Percentiles rank a stretch among this genome's conserved stretches.
phyloP scores from a whole-genome alignment of 345 rosid genomes.

The Acer campestre region DNA sequence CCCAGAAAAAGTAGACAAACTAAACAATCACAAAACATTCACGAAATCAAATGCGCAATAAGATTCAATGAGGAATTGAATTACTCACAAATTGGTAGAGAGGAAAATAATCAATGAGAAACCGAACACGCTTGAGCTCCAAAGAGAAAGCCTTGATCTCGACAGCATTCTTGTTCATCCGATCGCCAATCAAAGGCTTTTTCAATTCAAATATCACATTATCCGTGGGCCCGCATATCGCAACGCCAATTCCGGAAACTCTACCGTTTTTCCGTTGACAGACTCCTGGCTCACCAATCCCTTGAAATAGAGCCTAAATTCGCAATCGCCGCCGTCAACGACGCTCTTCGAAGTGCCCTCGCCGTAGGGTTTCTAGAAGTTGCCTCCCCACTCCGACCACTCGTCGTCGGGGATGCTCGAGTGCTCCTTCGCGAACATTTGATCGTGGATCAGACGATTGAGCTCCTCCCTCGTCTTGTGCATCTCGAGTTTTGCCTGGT shows the following conservation, averaged over 20 bases:
- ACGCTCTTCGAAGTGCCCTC: conserved; percentile 23
- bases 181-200: conserved; percentile 33
- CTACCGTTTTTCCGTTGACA: conserved; percentile 30
- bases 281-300: conserved; percentile 50
- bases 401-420: conserved; percentile 48
- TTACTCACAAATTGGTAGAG: conserved; percentile 59
- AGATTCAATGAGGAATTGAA: conserved; percentile 1
- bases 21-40: neutral
- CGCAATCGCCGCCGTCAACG: neutral
- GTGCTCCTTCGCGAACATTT: conserved; percentile 54
- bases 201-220: conserved; percentile 49
- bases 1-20: neutral
- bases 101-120: conserved; percentile 38
- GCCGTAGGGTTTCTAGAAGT: conserved; percentile 49
- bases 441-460: conserved; percentile 65
- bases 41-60: neutral
- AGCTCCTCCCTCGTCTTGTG: conserved; percentile 43
- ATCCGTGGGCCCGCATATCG: conserved; percentile 45
- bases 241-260: conserved; percentile 56
- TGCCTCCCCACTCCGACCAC: conserved; percentile 56
- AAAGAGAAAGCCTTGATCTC: conserved; percentile 50
- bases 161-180: conserved; percentile 36
- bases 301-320: conserved; percentile 32
- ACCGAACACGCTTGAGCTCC: conserved; percentile 52
- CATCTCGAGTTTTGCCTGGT: conserved; percentile 23